phyloP scores from a whole-genome alignment of 257 asterid species.

The Lycium barbarum region DNA sequence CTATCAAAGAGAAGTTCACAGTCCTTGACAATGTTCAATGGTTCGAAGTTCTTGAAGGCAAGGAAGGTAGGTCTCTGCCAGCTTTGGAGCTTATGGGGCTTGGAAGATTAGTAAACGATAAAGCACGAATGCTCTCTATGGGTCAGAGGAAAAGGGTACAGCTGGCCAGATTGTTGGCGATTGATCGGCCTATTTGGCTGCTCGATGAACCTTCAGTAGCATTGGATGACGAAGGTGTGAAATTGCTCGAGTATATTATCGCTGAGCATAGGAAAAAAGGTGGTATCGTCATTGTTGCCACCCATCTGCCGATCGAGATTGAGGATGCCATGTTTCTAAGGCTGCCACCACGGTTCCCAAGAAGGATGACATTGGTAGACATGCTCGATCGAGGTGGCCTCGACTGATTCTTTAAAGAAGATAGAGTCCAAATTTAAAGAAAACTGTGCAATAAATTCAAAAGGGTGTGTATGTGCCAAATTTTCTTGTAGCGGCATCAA shows the following conservation, averaged over 20 bases:
- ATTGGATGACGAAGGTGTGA: conserved; percentile 77
- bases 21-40: conserved; percentile 83
- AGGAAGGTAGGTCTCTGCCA: conserved; percentile 69
- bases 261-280: conserved; percentile 79
- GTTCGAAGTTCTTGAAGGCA: conserved; percentile 90
- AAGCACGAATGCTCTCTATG: conserved; percentile 82
- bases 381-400: conserved; percentile 67
- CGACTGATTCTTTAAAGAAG: conserved; percentile 34
- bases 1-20: conserved; percentile 64
- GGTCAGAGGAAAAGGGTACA: conserved; percentile 85
- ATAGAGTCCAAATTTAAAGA: neutral
- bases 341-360: conserved; percentile 68
- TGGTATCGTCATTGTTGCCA: conserved; percentile 71
- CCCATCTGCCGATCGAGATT: conserved; percentile 65
- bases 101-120: conserved; percentile 73
- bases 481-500: neutral
- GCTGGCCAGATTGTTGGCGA: conserved; percentile 79
- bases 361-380: conserved; percentile 63
- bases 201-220: conserved; percentile 95
- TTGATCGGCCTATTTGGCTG: conserved; percentile 89
- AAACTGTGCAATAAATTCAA: neutral
- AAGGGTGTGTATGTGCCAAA: neutral
- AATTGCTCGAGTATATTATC: conserved; percentile 66
- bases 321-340: conserved; percentile 66
- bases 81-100: conserved; percentile 89